phyloP scores from a whole-genome alignment of 331 rosid species.

The Quercus tomentella region DNA sequence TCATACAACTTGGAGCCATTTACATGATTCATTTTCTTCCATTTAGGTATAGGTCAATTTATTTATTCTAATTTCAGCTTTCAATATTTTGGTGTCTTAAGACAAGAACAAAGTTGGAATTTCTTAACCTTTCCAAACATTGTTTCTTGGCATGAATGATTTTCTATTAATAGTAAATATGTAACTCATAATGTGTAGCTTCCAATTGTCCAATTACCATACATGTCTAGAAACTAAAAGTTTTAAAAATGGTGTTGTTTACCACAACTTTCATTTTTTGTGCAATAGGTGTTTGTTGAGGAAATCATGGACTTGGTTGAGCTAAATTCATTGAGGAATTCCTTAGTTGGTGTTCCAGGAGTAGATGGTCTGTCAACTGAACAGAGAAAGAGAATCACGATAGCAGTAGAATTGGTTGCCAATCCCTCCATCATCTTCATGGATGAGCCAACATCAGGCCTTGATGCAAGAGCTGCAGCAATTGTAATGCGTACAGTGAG shows the following conservation, averaged over 20 bases:
- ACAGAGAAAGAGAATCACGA: conserved; percentile 72
- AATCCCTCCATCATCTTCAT: conserved; percentile 74
- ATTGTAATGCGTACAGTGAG: conserved; percentile 72
- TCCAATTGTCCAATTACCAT: too few species aligned
- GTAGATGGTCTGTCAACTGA: conserved; percentile 62
- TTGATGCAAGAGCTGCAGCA: conserved; percentile 75
- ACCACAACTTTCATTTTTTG: background rate
- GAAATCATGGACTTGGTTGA: conserved; percentile 71
- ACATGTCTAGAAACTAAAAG: background rate
- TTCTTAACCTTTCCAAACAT: too few species aligned
- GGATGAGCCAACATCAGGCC: conserved; percentile 86
- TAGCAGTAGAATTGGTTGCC: conserved; percentile 72
- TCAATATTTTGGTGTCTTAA: background rate
- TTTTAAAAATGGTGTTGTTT: background rate
- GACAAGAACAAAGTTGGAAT: background rate
- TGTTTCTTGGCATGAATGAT: too few species aligned
- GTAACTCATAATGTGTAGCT: too few species aligned
- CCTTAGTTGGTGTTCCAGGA: conserved; percentile 74
- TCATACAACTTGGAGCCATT: background rate
- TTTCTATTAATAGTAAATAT: too few species aligned
- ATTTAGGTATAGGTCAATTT: background rate
- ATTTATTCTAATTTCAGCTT: background rate
- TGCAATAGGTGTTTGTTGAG: conserved; percentile 53
- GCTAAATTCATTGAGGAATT: conserved; percentile 49
- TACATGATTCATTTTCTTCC: background rate